Base-by-base conservation (phyloP, 352 stramenopile species). In the Phytophthora europaea region DNA sequence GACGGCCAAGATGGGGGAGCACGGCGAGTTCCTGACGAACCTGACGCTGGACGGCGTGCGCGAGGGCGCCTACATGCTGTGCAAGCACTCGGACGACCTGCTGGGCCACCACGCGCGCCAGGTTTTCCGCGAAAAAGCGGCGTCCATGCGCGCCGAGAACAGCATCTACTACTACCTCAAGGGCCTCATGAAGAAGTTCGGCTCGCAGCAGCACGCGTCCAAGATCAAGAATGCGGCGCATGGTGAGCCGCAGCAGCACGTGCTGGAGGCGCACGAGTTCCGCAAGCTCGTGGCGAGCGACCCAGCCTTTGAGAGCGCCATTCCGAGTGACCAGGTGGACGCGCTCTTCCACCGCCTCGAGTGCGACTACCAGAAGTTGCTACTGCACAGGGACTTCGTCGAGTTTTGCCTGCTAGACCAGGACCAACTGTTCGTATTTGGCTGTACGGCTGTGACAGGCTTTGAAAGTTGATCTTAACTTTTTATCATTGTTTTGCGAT, bases 141-240 rank as follows among this genome's bases (percentile, higher is more conserved):
- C 87, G 34, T 94, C 87, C 8, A 93, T 91, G 83, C 88, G 88
- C 16, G 88, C 85, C 9, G 81, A 91, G 65, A 95, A 95, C 73
- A 87, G 85, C 59, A 89, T 95, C 43, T 95, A 93, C 75, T 95
- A 93, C 78, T 93, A 92, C 65, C 72, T 95, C 45, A 95, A 95
- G 67, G 85, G 91, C n/a, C 71, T 94, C 23, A 91, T 95, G 79
- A 84, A 82, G 61, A 88, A 79, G 52, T 94, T 92, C 47, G 83
- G 82, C 6, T 76, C 70, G 58, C 70, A 85, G 72, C 70, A 81
- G 18, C 74, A 90, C 47, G 51, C 78, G 23, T 60, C 72, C 28
- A 84, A 80, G 47, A 74, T 84, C 54, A 90, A 85, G 66, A 75
- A 79, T 34, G 69, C 72, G 18, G 58, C 59, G 13, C 59, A 80